Evolutionary conservation across 495 filamentous ascomycete species (phyloP).

Genomic region (Aspergillus bridgeri): DNA sequence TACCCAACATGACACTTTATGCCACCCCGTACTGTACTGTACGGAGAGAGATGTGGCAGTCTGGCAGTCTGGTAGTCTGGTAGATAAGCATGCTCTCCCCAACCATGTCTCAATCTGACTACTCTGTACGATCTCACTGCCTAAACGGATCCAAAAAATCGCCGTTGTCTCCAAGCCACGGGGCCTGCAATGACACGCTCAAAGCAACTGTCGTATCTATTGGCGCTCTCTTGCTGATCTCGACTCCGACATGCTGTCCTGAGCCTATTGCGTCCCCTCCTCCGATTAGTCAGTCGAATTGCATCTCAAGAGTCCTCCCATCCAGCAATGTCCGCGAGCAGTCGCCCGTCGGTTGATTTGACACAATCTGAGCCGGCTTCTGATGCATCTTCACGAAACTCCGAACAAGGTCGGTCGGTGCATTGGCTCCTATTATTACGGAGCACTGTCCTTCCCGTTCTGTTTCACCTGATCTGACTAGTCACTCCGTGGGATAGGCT

Average conservation of each 20-base stretch:
- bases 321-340: conserved; percentile 30
- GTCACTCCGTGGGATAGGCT: conserved; percentile 11
- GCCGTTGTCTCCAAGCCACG: neutral
- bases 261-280: conserved; percentile 4
- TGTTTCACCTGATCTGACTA: neutral
- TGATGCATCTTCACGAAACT: conserved; percentile 2
- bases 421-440: neutral
- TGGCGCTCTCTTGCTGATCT: conserved; percentile 27
- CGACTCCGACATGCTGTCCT: conserved; percentile 25
- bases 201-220: conserved; percentile 10
- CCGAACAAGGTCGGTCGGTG: neutral
- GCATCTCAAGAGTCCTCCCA: conserved; percentile 5
- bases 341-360: conserved; percentile 16
- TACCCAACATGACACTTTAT: neutral
- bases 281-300: conserved; percentile 12
- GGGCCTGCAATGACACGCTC: conserved; percentile 25
- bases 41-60: too few species aligned
- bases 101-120: neutral
- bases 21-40: too few species aligned
- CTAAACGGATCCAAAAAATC: neutral
- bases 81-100: conserved; percentile 9
- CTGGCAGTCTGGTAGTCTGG: neutral
- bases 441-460: neutral
- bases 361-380: conserved; percentile 9
- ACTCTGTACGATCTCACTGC: neutral